Evolutionary conservation across 2,329 filamentous ascomycete genomes (phyloP).

Genomic region (Rugonectria rugulosa): DNA sequence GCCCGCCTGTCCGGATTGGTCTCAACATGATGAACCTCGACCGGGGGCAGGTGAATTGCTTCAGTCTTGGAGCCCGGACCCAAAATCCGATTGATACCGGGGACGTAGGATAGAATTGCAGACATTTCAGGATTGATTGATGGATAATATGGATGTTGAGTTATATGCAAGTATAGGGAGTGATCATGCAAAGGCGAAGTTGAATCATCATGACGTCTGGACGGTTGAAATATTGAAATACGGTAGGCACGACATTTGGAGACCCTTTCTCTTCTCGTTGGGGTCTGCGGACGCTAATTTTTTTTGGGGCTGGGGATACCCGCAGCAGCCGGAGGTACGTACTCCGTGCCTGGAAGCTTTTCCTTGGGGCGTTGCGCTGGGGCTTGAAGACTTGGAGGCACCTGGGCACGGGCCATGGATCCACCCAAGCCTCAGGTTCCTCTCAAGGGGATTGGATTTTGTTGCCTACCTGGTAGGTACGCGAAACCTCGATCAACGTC

Average conservation of each 20-base stretch:
- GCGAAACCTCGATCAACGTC: slow-evolving; percentile 10
- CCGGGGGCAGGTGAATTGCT: slow-evolving; percentile 67
- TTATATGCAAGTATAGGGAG: too few relatives aligned
- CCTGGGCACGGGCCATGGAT: slow-evolving; percentile 32
- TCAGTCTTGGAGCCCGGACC: slow-evolving; percentile 35
- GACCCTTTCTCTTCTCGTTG: slow-evolving; percentile 35
- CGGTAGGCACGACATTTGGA: too few relatives aligned
- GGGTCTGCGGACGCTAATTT: slow-evolving; percentile 36
- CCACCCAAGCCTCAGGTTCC: too few relatives aligned
- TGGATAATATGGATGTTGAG: background rate
- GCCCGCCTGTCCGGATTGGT: slow-evolving; percentile 79
- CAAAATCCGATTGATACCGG: slow-evolving; percentile 40
- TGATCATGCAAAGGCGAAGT: slow-evolving; percentile 26
- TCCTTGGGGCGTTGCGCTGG: slow-evolving; percentile 24
- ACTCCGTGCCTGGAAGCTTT: slow-evolving; percentile 13
- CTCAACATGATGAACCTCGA: slow-evolving; percentile 82
- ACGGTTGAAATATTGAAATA: slow-evolving; percentile 18
- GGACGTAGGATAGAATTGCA: slow-evolving; percentile 45
- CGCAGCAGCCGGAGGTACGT: background rate
- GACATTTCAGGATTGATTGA: slow-evolving; percentile 39
- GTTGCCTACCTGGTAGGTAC: too few relatives aligned
- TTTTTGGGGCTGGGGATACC: slow-evolving; percentile 29
- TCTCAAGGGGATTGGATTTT: too few relatives aligned
- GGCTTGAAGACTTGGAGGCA: background rate
- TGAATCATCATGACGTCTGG: slow-evolving; percentile 33